Evolutionary conservation across 805 yeast genomes (phyloP), one percentile per base, ranked within the genome.

Genomic region (Priceomyces medius): DNA sequence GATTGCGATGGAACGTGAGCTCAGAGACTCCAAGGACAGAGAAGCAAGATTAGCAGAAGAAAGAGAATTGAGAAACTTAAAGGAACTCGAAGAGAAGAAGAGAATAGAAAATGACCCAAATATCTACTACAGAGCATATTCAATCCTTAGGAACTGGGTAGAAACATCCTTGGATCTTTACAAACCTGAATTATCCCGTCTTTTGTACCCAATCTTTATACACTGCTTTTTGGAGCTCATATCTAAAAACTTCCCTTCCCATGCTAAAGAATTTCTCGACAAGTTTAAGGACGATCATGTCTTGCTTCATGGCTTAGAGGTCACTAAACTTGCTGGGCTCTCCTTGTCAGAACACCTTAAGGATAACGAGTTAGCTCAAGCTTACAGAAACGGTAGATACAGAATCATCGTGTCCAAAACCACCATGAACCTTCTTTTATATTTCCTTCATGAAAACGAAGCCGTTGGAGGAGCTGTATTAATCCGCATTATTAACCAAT

Each of bases 161-260:
- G 96, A 88, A 51, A 76, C 88, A 13, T 88, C 97, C 0, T 73
- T 93, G 52, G 99, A 91, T 61, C 75, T 93, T 64, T 93, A 93
- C 64, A 85, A 80, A 63, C 89, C 95, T 13, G 97, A 93, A 62
- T 73, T 93, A 45, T 77, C 83, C 42, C 79, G 93, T 49, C 76
- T 91, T 32, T 66, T 91, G 51, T 93, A 86, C 60, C 99, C 99
- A 4, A 73, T 93, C n/a, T 93, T 90, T 63, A 84, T 91, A 38
- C 96, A 91, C 61, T 79, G 88, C 53, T 93, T 80, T 58, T 70
- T 93, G 46, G 91, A 88, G 52, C 73, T 93, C 43, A 80, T 91
- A 16, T 68, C 79, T 33, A 83, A 86, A 54, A 77, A 80, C 44
- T 75, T 73, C 50, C 64, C 77, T 5, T 60, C 68, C 14, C 75